Percentiles rank a stretch among this genome's conserved stretches.
Evolutionary conservation across 805 yeast genomes (phyloP).

Genomic region (Isabelozyma pseudorhagii): DNA sequence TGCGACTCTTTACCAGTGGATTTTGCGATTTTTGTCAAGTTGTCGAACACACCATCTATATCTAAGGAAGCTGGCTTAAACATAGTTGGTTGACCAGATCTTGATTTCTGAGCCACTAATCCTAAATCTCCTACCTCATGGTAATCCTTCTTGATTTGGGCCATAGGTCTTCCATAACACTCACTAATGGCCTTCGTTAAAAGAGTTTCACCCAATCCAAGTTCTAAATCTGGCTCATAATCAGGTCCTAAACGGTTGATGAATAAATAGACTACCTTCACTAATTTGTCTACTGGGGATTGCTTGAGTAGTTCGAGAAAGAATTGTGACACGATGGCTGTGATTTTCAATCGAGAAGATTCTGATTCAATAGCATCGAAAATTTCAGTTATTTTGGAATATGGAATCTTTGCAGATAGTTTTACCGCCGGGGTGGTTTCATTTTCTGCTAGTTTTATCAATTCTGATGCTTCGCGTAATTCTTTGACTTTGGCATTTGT

Average conservation of each 20-base stretch:
- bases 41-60: conserved; percentile 68
- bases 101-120: conserved; percentile 76
- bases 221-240: conserved; percentile 83
- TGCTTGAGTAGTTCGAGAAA: conserved; percentile 59
- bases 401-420: conserved; percentile 20
- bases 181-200: conserved; percentile 86
- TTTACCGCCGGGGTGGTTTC: conserved; percentile 6
- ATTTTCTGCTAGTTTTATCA: conserved; percentile 10
- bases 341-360: conserved; percentile 79
- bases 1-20: conserved; percentile 82
- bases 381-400: conserved; percentile 50
- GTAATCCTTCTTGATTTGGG: conserved; percentile 71
- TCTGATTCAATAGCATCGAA: conserved; percentile 80
- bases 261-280: conserved; percentile 75
- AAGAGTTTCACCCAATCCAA: conserved; percentile 90
- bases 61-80: conserved; percentile 84
- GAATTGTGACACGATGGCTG: conserved; percentile 70
- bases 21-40: conserved; percentile 72
- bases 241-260: conserved; percentile 93
- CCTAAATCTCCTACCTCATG: conserved; percentile 89
- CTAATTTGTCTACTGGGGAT: conserved; percentile 43
- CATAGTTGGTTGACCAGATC: conserved; percentile 88
- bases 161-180: conserved; percentile 77
- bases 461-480: conserved; percentile 10
- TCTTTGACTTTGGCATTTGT: conserved; percentile 1